Evolutionary conservation across 345 rosid genomes (phyloP), one percentile per base, ranked within the genome.

Genomic region (Crucihimalaya himalaica): DNA sequence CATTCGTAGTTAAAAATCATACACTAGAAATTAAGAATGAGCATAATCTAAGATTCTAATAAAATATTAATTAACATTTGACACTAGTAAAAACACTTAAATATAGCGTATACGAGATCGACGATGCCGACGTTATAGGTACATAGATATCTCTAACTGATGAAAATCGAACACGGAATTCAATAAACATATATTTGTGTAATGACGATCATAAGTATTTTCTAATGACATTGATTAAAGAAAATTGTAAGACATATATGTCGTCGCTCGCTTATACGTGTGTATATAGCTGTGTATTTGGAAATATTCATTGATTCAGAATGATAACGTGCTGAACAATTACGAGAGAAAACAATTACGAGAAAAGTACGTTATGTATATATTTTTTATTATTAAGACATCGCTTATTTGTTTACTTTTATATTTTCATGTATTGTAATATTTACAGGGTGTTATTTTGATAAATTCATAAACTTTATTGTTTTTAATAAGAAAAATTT

Each of bases 141-240:
- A 43, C 39, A 35, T 35, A 35, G 19, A 13, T n/a, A 57, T 57
- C 47, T 46, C 4, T 46, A 15, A 6, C 3, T 3, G 4, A 25
- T 45, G 13, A 58, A 70, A 72, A 51, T 51, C 32, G 19, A 48
- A 11, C 16, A 10, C 12, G 8, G 20, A 50, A 50, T 35, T 53
- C 55, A 52, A 53, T 53, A 11, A 54, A 52, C 8, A 11, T 10
- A 6, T 42, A 42, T 4, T 62, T 72, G 2, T 52, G 2, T 39
- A 18, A 4, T 63, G 63, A 42, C 55, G 40, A 62, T 39, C 16
- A 21, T 45, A 69, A 32, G 21, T 28, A 13, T 68, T 27, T 69
- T 51, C 8, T 64, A 16, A 53, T 31, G 35, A 51, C 6, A 40
- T 6, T 63, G 28, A 40, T 72, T 52, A 40, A 10, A 40, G 9